Percentiles rank a stretch among this genome's conserved stretches.
These are phyloP conservation scores for Aspergillus sp. DNA, from an alignment of 2,329 filamentous ascomycete species.

Conservation along the genomic window DNA sequence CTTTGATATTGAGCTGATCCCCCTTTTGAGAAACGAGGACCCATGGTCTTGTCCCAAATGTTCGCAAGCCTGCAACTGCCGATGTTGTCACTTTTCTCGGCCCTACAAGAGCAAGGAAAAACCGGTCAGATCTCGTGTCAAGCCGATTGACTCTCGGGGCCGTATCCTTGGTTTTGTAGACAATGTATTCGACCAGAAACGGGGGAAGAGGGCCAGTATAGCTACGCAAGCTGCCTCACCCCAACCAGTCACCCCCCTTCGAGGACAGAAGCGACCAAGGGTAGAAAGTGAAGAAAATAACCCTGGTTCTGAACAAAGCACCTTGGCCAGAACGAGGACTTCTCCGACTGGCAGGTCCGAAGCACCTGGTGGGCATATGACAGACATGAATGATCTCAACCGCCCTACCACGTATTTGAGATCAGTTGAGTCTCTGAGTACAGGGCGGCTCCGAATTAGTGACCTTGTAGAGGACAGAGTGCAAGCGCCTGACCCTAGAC, in stretches of 20 bases:
- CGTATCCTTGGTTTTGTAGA: constrained; percentile 32
- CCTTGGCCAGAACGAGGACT: too few relatives aligned
- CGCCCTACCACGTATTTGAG: too few relatives aligned
- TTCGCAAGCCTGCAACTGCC: constrained; percentile 28
- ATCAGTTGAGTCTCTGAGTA: too few relatives aligned
- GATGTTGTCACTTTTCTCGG: constrained; percentile 29
- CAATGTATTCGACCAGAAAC: constrained; percentile 34
- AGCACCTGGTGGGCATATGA: too few relatives aligned
- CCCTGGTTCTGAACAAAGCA: too few relatives aligned
- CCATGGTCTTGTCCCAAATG: constrained; percentile 32
- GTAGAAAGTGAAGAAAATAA: too few relatives aligned
- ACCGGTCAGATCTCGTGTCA: constrained; percentile 27
- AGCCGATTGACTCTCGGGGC: constrained; percentile 26
- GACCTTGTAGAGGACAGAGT: too few relatives aligned
- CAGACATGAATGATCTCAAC: too few relatives aligned
- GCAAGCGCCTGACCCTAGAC: too few relatives aligned
- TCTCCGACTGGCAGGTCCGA: too few relatives aligned
- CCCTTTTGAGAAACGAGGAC: constrained; percentile 23
- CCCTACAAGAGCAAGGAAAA: constrained; percentile 31
- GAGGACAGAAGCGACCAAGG: constrained; percentile 10
- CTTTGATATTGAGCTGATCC: constrained; percentile 28
- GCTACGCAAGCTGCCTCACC: constrained; percentile 3
- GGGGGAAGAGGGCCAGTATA: constrained; percentile 15
- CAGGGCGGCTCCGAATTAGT: too few relatives aligned
- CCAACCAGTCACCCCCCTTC: background rate